These are phyloP conservation scores for Hanseniaspora sp. DNA, from an alignment of 1,139 yeast genomes.

Conservation along the genomic window DNA sequence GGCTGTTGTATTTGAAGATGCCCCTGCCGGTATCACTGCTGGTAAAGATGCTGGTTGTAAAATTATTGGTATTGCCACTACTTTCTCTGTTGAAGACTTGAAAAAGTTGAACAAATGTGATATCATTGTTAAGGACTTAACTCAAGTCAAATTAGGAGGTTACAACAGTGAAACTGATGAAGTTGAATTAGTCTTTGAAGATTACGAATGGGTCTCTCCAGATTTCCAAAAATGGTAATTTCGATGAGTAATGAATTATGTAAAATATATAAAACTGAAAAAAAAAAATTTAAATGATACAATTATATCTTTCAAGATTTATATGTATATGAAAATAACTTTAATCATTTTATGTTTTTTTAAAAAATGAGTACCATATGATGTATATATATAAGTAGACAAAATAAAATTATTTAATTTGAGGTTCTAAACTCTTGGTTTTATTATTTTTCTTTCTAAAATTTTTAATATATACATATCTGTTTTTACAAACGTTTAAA, in stretches of 20 bases:
- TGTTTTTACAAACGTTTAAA: neutral
- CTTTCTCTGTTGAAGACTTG: constrained; percentile 58
- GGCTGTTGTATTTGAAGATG: constrained; percentile 71
- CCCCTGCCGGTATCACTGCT: constrained; percentile 76
- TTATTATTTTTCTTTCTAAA: too few relatives aligned
- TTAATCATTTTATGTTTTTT: too few relatives aligned
- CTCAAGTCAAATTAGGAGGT: constrained; percentile 35
- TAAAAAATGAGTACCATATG: too few relatives aligned
- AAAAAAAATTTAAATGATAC: too few relatives aligned
- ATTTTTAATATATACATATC: too few relatives aligned
- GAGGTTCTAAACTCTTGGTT: too few relatives aligned
- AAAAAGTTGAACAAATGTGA: constrained; percentile 62
- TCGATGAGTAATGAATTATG: neutral
- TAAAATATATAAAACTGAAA: neutral
- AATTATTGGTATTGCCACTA: constrained; percentile 73
- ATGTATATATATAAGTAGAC: too few relatives aligned
- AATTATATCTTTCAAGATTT: too few relatives aligned
- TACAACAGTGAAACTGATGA: constrained; percentile 30
- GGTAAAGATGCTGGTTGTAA: constrained; percentile 79
- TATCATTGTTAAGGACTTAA: constrained; percentile 63
- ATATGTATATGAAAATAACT: too few relatives aligned
- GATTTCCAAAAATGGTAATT: constrained; percentile 27
- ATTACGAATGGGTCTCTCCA: constrained; percentile 31
- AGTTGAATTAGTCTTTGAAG: constrained; percentile 30
- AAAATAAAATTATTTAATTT: too few relatives aligned